These are phyloP conservation scores for Rhodotorula sphaerocarpa DNA, from an alignment of 768 basidiomycete species.

Conservation along the genomic window DNA sequence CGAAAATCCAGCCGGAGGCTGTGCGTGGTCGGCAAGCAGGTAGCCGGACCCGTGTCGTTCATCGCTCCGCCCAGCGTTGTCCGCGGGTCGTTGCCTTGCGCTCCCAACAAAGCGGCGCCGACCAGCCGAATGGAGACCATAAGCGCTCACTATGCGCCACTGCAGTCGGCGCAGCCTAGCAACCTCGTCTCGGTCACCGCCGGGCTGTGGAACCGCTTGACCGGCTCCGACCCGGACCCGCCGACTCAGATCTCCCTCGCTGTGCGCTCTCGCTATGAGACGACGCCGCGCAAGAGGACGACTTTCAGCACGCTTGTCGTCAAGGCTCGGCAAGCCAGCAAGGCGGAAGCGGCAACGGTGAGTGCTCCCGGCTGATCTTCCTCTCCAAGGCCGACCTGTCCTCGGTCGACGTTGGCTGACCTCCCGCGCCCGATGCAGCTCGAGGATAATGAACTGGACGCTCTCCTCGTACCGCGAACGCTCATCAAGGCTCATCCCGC, in stretches of 20 bases:
- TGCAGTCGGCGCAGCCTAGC: not conserved
- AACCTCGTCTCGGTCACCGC: not conserved
- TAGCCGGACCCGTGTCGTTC: too few species aligned
- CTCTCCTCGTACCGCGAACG: not conserved
- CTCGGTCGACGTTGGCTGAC: not conserved
- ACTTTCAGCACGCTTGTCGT: not conserved
- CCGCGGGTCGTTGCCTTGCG: too few species aligned
- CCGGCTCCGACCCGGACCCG: not conserved
- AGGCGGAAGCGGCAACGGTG: not conserved
- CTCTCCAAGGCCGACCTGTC: not conserved
- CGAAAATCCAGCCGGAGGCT: too few species aligned
- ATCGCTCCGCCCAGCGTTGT: too few species aligned
- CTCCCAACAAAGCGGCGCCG: too few species aligned
- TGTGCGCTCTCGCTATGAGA: too few species aligned
- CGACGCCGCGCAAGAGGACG: too few species aligned
- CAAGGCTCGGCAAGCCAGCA: conserved; percentile 3
- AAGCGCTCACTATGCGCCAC: not conserved
- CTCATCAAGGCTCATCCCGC: not conserved
- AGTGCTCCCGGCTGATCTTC: not conserved
- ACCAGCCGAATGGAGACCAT: conserved; percentile 5
- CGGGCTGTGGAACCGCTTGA: conserved; percentile 1
- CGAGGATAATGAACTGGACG: not conserved
- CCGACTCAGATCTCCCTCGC: not conserved
- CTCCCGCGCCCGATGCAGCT: not conserved
- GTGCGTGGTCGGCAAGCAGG: too few species aligned